Conservation (phyloP, 1,284 basidiomycete genomes). For the Exobasidium rhododendri region DNA sequence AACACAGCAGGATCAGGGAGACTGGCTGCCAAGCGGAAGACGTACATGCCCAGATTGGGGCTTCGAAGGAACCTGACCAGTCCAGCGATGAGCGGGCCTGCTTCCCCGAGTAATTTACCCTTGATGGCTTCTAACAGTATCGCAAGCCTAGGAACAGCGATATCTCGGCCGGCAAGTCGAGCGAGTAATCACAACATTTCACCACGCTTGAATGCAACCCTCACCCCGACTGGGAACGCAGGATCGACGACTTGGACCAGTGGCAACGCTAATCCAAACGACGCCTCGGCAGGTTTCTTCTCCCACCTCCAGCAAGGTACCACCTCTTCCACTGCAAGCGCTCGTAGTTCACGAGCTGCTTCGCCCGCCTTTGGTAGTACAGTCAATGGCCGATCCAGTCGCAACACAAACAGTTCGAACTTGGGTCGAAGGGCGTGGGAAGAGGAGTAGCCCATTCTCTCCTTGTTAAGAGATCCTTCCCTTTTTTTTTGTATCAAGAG, state of each 20-base stretch:
- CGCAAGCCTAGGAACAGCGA: background rate
- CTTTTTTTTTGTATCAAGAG: background rate
- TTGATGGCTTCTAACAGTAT: background rate
- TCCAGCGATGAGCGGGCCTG: background rate
- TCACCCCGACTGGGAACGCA: background rate
- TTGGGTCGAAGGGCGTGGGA: conserved; percentile 2
- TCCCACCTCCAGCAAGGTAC: background rate
- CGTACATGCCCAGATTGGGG: background rate
- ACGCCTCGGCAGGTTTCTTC: background rate
- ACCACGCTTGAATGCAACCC: background rate
- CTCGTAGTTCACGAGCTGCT: conserved; percentile 9
- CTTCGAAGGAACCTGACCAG: background rate
- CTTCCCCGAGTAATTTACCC: background rate
- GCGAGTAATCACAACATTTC: background rate
- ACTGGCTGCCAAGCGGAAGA: conserved; percentile 5
- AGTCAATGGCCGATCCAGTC: background rate
- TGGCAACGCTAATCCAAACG: background rate
- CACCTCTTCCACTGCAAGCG: conserved; percentile 4
- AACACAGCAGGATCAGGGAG: background rate
- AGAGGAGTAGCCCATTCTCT: background rate
- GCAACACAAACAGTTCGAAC: background rate
- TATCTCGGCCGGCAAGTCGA: conserved; percentile 8
- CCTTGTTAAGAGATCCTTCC: background rate
- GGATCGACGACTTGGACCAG: background rate
- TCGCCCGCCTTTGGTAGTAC: conserved; percentile 2